Evolutionary conservation across 1,284 basidiomycete genomes (phyloP).

Genomic region (Takashimella koratensis): DNA sequence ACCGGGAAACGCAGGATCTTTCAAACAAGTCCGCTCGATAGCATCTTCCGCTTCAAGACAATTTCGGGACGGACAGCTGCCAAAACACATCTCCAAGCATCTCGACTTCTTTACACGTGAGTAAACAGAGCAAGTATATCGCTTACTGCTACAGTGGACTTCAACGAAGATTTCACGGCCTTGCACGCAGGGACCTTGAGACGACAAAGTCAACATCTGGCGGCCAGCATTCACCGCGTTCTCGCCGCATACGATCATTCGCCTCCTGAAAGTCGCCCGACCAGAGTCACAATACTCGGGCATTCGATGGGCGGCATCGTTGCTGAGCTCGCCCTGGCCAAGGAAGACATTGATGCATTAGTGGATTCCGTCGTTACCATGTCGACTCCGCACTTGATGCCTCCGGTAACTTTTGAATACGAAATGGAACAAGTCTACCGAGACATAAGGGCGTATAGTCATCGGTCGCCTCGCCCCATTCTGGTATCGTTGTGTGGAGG

Average conservation of each 20-base stretch:
- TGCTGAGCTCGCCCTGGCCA: constrained; percentile 59
- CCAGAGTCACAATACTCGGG: constrained; percentile 68
- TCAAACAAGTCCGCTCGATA: constrained; percentile 88
- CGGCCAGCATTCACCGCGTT: constrained; percentile 70
- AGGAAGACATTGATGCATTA: constrained; percentile 59
- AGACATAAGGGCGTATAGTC: constrained; percentile 41
- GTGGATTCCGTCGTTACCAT: constrained; percentile 69
- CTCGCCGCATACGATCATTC: constrained; percentile 62
- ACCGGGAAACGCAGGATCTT: constrained; percentile 95
- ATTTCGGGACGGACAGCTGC: constrained; percentile 56
- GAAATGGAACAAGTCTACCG: constrained; percentile 76
- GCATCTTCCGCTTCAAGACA: constrained; percentile 84
- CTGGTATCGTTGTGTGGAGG: constrained; percentile 89
- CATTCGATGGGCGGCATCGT: constrained; percentile 99
- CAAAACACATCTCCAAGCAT: constrained; percentile 46
- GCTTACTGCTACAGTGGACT: constrained; percentile 64
- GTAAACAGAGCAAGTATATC: constrained; percentile 20
- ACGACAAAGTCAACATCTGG: constrained; percentile 75
- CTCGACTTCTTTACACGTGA: constrained; percentile 80
- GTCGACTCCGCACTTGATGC: constrained; percentile 85
- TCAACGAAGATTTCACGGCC: constrained; percentile 95
- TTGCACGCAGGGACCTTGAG: constrained; percentile 86
- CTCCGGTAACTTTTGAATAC: constrained; percentile 71
- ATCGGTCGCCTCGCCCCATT: constrained; percentile 54
- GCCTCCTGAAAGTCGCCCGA: constrained; percentile 37